Conservation (phyloP, 192 early-diverging fungal species). For the Podila verticillata region DNA sequence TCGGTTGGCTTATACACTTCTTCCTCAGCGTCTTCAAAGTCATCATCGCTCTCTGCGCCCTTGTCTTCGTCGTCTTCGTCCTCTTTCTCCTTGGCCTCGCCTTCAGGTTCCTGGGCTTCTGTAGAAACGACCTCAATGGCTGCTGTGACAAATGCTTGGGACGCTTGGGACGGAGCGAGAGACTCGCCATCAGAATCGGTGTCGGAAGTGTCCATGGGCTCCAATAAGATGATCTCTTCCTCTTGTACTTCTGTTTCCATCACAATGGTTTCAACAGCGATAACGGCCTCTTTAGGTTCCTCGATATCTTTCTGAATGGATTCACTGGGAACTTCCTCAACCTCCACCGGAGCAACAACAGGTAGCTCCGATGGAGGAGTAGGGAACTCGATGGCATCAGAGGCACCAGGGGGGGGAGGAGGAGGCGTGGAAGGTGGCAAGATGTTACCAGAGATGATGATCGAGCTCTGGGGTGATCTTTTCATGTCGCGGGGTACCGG, state of each 20-base stretch:
- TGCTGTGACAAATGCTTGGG: background rate
- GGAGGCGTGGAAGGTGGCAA: conserved; percentile 41
- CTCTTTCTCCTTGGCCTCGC: conserved; percentile 10
- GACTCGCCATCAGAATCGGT: background rate
- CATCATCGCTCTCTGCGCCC: conserved; percentile 36
- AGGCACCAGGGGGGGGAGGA: conserved; percentile 15
- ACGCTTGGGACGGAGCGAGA: background rate
- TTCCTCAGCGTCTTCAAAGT: conserved; percentile 46
- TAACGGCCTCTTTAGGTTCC: background rate
- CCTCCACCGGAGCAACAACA: background rate
- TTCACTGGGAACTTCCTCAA: background rate
- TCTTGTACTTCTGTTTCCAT: conserved; percentile 2
- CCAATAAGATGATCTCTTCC: background rate
- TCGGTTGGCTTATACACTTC: conserved; percentile 40
- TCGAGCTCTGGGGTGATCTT: conserved; percentile 32
- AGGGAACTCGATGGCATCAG: conserved; percentile 2
- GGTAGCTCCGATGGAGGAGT: conserved; percentile 6
- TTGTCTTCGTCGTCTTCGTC: conserved; percentile 32
- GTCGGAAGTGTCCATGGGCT: background rate
- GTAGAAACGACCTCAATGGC: background rate
- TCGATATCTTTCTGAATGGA: background rate
- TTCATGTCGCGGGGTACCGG: conserved; percentile 32
- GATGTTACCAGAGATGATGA: conserved; percentile 32
- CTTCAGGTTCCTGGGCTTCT: conserved; percentile 5
- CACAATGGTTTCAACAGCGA: background rate